A percentile compares a stretch with the other conserved stretches of the same genome.
These are phyloP conservation scores for Leucosporidium creatinivorum DNA, from an alignment of 768 basidiomycete species.

Conservation along the genomic window DNA sequence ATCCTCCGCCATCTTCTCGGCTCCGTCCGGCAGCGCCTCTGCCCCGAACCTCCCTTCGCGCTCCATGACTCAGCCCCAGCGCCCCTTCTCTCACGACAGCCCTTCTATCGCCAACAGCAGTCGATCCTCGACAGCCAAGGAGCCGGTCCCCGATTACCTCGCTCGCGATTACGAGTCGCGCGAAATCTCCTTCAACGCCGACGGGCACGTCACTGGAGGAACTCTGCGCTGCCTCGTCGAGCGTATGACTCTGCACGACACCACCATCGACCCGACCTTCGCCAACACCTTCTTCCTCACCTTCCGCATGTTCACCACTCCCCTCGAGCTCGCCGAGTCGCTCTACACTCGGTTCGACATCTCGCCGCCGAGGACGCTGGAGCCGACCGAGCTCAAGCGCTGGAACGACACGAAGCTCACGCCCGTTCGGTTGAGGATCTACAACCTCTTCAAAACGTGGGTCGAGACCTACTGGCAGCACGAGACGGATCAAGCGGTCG, in stretches of 20 bases:
- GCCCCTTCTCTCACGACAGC: not conserved
- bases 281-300: slow-evolving; percentile 88
- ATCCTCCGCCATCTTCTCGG: not conserved
- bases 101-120: too few relatives aligned
- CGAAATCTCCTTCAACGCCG: slow-evolving; percentile 83
- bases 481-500: slow-evolving; percentile 61
- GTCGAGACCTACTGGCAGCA: slow-evolving; percentile 81
- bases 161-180: slow-evolving; percentile 62
- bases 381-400: slow-evolving; percentile 55
- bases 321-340: slow-evolving; percentile 64
- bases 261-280: slow-evolving; percentile 78
- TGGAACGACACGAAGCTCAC: slow-evolving; percentile 86
- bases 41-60: not conserved
- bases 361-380: slow-evolving; percentile 46
- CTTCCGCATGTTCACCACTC: slow-evolving; percentile 82
- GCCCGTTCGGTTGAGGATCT: slow-evolving; percentile 81
- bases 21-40: not conserved
- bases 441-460: slow-evolving; percentile 91
- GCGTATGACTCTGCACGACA: slow-evolving; percentile 93
- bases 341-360: slow-evolving; percentile 79
- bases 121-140: too few relatives aligned
- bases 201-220: slow-evolving; percentile 83
- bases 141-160: slow-evolving; percentile 21
- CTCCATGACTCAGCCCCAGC: not conserved
- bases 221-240: slow-evolving; percentile 84